Evolutionary conservation across 1,284 basidiomycete genomes (phyloP).

Genomic region (Fomitiporia mediterranea): DNA sequence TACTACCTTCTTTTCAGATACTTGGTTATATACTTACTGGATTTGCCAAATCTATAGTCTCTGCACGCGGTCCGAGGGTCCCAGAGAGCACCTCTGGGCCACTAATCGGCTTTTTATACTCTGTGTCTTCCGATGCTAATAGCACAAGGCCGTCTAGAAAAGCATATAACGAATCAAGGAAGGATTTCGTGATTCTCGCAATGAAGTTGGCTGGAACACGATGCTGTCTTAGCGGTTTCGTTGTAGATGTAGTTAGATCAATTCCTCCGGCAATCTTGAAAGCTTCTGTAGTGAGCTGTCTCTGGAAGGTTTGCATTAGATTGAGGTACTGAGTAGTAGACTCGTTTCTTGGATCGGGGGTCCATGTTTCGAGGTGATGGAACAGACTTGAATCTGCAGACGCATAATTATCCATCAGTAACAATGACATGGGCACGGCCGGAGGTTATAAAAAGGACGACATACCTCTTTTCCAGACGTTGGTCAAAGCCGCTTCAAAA

Average conservation of each 20-base stretch:
- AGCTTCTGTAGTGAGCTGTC: slow-evolving; percentile 72
- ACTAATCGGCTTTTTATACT: slow-evolving; percentile 34
- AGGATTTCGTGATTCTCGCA: slow-evolving; percentile 78
- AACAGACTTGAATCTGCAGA: slow-evolving; percentile 89
- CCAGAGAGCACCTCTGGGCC: slow-evolving; percentile 31
- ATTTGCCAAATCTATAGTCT: slow-evolving; percentile 56
- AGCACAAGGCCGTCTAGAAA: slow-evolving; percentile 88
- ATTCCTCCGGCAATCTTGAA: slow-evolving; percentile 83
- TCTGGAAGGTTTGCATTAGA: slow-evolving; percentile 80
- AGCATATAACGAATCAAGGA: slow-evolving; percentile 84
- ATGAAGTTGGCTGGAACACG: slow-evolving; percentile 53
- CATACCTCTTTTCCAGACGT: slow-evolving; percentile 80
- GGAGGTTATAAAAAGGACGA: slow-evolving; percentile 16
- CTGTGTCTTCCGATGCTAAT: slow-evolving; percentile 69
- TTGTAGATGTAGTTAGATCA: slow-evolving; percentile 44
- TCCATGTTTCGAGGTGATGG: slow-evolving; percentile 86
- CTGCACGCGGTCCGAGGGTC: slow-evolving; percentile 39
- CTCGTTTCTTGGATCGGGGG: slow-evolving; percentile 38
- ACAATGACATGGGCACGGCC: not conserved
- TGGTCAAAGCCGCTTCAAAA: slow-evolving; percentile 79
- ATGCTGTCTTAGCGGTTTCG: slow-evolving; percentile 53
- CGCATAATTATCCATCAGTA: no score
- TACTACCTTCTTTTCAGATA: not conserved
- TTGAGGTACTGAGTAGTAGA: slow-evolving; percentile 51
- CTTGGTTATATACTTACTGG: slow-evolving; percentile 40